Conservation (phyloP, 306 rosid genomes). For the Cucurbita maxima region DNA sequence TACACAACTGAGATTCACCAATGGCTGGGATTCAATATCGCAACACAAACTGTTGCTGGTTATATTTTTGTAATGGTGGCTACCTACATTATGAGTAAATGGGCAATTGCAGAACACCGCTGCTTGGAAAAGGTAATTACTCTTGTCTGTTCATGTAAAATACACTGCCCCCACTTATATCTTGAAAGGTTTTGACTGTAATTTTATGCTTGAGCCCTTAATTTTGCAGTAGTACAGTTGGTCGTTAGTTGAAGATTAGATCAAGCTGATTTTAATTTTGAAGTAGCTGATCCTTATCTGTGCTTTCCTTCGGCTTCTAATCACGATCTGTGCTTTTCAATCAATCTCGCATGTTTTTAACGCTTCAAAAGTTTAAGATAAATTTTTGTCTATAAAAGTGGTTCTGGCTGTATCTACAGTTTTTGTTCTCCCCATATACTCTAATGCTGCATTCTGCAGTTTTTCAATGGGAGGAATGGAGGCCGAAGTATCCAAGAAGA, state of each 20-base stretch:
- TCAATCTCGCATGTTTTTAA: too few species aligned
- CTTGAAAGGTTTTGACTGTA: background rate
- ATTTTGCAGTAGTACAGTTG: too few species aligned
- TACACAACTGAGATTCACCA: constrained; percentile 94
- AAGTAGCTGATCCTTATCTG: too few species aligned
- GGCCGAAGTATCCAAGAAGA: constrained; percentile 75
- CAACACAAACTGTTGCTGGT: constrained; percentile 86
- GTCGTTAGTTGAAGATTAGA: too few species aligned
- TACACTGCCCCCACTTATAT: too few species aligned
- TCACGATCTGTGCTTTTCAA: too few species aligned
- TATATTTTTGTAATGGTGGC: constrained; percentile 60
- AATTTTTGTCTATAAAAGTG: too few species aligned
- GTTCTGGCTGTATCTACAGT: background rate
- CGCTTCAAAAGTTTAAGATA: background rate
- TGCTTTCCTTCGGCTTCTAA: too few species aligned
- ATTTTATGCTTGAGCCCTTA: background rate
- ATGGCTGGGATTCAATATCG: constrained; percentile 94
- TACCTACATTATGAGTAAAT: constrained; percentile 73
- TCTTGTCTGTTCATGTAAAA: background rate
- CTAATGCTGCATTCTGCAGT: constrained; percentile 27
- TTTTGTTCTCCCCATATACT: background rate
- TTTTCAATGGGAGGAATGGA: constrained; percentile 86
- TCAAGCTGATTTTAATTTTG: too few species aligned
- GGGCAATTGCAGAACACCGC: constrained; percentile 93
- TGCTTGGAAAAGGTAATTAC: constrained; percentile 73